These are phyloP conservation scores for Pythium rhizo-oryzae DNA, from an alignment of 352 stramenopile genomes.

Conservation along the genomic window DNA sequence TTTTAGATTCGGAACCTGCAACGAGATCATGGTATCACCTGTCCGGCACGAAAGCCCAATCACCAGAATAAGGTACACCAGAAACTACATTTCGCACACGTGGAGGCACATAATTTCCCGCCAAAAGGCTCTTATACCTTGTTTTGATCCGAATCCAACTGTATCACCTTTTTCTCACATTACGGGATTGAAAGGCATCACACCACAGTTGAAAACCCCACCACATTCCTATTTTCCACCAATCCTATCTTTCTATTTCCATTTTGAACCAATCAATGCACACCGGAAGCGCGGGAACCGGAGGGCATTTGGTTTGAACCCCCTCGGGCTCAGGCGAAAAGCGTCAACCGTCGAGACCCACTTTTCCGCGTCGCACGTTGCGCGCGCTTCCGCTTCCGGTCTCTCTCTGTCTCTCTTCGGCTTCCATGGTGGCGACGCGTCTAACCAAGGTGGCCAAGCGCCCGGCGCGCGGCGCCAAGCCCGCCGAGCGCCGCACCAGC, in stretches of 20 bases:
- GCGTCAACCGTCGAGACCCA: constrained; percentile 8
- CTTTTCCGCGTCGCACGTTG: not conserved
- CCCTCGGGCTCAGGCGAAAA: too few relatives aligned
- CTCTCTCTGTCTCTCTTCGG: too few relatives aligned
- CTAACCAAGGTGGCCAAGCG: constrained; percentile 10
- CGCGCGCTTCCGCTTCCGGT: not conserved
- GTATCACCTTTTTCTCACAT: constrained; percentile 1
- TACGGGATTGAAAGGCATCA: not conserved
- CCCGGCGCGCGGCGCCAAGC: constrained; percentile 4
- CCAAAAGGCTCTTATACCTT: too few relatives aligned
- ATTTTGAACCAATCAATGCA: constrained; percentile 26
- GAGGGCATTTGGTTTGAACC: too few relatives aligned
- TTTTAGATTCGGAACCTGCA: too few relatives aligned
- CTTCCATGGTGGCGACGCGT: constrained; percentile 24
- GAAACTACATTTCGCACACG: too few relatives aligned
- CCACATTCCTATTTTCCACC: constrained; percentile 7
- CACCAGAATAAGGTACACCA: too few relatives aligned
- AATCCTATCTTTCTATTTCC: constrained; percentile 1
- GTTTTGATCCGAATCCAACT: too few relatives aligned
- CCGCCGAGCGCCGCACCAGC: constrained; percentile 26
- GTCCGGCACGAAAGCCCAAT: too few relatives aligned
- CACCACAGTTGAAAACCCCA: constrained; percentile 18
- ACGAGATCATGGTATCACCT: too few relatives aligned
- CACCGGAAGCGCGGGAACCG: constrained; percentile 22
- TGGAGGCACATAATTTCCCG: too few relatives aligned